Base-by-base conservation (phyloP, 2,329 filamentous ascomycete species). In the Trichophyton simii region DNA sequence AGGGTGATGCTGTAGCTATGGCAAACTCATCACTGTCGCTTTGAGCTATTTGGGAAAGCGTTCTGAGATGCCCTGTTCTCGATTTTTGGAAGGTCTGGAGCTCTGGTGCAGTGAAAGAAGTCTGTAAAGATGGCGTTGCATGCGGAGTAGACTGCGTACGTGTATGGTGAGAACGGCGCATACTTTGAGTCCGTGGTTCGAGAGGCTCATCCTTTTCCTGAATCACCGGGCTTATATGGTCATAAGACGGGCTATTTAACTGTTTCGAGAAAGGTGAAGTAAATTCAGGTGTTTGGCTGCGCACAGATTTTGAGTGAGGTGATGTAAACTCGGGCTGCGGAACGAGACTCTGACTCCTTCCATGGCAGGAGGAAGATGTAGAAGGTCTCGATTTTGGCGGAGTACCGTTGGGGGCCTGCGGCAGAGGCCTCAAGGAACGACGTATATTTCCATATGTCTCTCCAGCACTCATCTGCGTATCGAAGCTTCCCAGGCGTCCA, bases 61-160 rank as follows among this genome's bases (percentile, higher is more conserved):
- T 91, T 50, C 91, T 86, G 22, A 99, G 81, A 72, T 99, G 89
- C 62, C 87, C 87, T 1, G 94, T 97, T 0, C 92, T 88, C 0
- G 94, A 97, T 67, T 89, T 89, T 62, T 92, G 87, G 18, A 99
- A 80, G 38, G 84, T 86, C 71, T 91, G 83, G 9, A 97, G 79
- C 65, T 96, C 91, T 2, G 89, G 86, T 0, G 83, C 79, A 2
- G 65, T 65, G 34, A 65, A 61, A 11, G 65, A 20, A 22, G 65
- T 46, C 1, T 72, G 71, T 34, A 76, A 65, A 7, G 64, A 62
- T 36, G 71, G 68, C 13, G 57, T 38, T 38, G 34, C 57, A 48
- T 68, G 70, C 25, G 70, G 68, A 55, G 66, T 72, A 9, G 71
- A 69, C 8, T 69, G 62, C 25, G 67, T 70, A 42, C 69, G 67